Base-by-base conservation (phyloP, 306 rosid species). In the Corylus americana region DNA sequence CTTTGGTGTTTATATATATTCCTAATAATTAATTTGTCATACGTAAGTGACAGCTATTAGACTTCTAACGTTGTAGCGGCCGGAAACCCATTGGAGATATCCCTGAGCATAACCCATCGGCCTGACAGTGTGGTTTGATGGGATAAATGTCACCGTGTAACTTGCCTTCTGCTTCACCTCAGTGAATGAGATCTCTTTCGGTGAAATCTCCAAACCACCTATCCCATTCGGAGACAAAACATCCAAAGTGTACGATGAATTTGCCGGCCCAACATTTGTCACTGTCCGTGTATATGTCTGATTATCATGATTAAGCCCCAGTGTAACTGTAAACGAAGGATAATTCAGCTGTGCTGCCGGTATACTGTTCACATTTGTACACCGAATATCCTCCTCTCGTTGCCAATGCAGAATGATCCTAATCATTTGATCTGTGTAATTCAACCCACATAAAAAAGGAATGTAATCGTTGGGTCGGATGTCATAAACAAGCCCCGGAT, bases 401-500 rank as follows among this genome's bases (percentile, higher is more conserved):
- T 83, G 86, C 6, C 4, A 4, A 3, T 39, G 44, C 55, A 79
- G 25, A 35, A 91, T 79, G 0, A 76, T 0, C 10, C 78, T 76
- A 48, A 89, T 79, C 79, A 88, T 72, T 57, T 11, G 45, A 55
- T 85, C 83, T 0, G 86, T 72, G 83, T 89, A 85, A n/a, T 71
- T 74, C 84, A 89, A 83, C 18, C 91, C 87, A 45, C 93, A 89
- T 25, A 89, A 75, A 80, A 81, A 89, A 44, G 91, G 85, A 55
- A 88, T 51, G 74, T 89, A 91, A 69, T 89, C 92, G 1, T 54
- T 74, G 0, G 89, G 80, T 39, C 77, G 8, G 17, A 86, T 58
- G 7, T 88, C 91, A 50, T 89, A 89, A 63, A 89, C 62, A 39
- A 89, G 90, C 13, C 92, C 89, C 0, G 85, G 92, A 72, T 91